phyloP scores from a whole-genome alignment of 345 rosid genomes.

The Xanthoceras sorbifolium region DNA sequence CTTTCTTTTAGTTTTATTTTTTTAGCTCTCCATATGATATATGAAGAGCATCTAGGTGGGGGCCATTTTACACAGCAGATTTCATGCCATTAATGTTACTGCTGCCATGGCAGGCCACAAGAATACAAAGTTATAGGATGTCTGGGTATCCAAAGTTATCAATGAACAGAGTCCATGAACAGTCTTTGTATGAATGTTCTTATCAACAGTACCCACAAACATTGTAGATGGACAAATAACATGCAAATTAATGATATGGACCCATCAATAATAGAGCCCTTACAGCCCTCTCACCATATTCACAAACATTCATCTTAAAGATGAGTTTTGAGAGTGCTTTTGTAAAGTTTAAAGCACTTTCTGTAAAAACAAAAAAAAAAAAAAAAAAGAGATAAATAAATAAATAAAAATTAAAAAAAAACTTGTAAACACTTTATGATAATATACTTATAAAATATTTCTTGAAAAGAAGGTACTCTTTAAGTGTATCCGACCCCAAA shows the following conservation, averaged over 20 bases:
- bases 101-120: constrained; percentile 37
- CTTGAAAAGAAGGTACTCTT: neutral
- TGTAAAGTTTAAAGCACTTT: neutral
- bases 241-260: constrained; percentile 17
- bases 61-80: constrained; percentile 28
- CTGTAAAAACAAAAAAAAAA: too few relatives aligned
- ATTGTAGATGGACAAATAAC: constrained; percentile 10
- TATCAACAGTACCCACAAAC: constrained; percentile 10
- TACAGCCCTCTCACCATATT: neutral
- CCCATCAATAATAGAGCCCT: constrained; percentile 17
- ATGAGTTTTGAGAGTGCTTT: neutral
- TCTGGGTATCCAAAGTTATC: constrained; percentile 45
- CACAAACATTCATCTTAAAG: neutral
- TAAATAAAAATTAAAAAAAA: too few relatives aligned
- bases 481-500: too few relatives aligned
- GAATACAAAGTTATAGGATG: constrained; percentile 35
- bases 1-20: neutral
- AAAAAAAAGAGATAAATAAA: too few relatives aligned
- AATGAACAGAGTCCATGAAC: constrained; percentile 7
- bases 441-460: neutral
- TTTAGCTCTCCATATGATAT: constrained; percentile 13
- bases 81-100: constrained; percentile 29
- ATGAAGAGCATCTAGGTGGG: constrained; percentile 32
- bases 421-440: neutral
- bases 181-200: constrained; percentile 7